Conservation (phyloP, 768 basidiomycete genomes). For the Trametes coccinea region DNA sequence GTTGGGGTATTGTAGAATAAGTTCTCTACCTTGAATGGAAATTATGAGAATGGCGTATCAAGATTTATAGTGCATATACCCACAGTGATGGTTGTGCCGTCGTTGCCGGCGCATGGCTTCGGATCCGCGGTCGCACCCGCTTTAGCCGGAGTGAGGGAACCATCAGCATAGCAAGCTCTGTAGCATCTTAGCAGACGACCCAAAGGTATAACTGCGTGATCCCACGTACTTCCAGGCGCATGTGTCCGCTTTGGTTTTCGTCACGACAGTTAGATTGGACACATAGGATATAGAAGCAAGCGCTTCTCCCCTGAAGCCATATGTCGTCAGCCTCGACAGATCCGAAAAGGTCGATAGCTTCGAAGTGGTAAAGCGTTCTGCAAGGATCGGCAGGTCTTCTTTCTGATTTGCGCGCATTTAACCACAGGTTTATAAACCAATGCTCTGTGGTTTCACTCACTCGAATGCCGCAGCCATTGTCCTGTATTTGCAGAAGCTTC, state of each 20-base stretch:
- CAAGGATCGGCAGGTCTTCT: conserved; percentile 84
- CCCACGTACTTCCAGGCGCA: conserved; percentile 90
- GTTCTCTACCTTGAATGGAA: conserved; percentile 75
- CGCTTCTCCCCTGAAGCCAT: conserved; percentile 97
- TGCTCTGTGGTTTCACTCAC: conserved; percentile 44
- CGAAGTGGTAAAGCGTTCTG: conserved; percentile 94
- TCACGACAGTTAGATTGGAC: conserved; percentile 84
- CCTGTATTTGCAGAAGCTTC: conserved; percentile 93
- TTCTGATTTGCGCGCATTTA: conserved; percentile 50
- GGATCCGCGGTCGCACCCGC: conserved; percentile 74
- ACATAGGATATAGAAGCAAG: conserved; percentile 95
- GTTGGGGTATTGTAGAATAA: conserved; percentile 93
- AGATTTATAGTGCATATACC: conserved; percentile 26
- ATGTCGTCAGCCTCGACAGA: conserved; percentile 79
- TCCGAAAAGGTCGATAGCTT: conserved; percentile 89
- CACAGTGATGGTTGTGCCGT: conserved; percentile 89
- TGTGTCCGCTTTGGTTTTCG: conserved; percentile 78
- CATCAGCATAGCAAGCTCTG: conserved; percentile 84
- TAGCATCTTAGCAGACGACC: not conserved
- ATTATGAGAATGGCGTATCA: not conserved
- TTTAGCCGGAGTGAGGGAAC: conserved; percentile 67
- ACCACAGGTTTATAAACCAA: too few relatives aligned
- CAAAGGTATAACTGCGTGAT: not conserved
- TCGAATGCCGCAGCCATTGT: conserved; percentile 94
- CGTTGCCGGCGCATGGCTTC: conserved; percentile 90